Evolutionary conservation across 2,329 filamentous ascomycete genomes (phyloP).

Genomic region (Xylariaceae sp.): DNA sequence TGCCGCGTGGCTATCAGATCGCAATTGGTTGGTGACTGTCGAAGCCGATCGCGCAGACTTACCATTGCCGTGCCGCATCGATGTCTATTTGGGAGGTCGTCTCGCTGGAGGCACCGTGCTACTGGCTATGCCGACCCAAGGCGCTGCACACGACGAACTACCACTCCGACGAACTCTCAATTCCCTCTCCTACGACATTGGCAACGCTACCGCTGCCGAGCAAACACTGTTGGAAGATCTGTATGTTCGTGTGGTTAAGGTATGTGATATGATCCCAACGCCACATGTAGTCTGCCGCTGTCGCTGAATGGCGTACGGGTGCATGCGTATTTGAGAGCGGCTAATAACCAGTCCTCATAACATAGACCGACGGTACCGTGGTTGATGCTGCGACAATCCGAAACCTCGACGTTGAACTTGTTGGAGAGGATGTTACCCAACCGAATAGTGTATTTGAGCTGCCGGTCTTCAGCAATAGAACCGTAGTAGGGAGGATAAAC

Average conservation of each 20-base stretch:
- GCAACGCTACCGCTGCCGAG: conserved; percentile 7
- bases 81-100: conserved; percentile 29
- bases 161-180: conserved; percentile 24
- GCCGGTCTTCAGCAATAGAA: conserved; percentile 18
- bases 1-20: not conserved
- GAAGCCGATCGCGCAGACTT: conserved; percentile 36
- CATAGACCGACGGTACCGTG: conserved; percentile 13
- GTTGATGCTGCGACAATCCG: conserved; percentile 11
- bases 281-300: conserved; percentile 2
- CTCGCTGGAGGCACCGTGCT: conserved; percentile 33
- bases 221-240: conserved; percentile 13
- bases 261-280: no score
- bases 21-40: conserved; percentile 36
- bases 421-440: conserved; percentile 12
- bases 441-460: conserved; percentile 16
- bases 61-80: conserved; percentile 35
- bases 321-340: conserved; percentile 1
- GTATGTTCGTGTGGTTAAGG: conserved; percentile 16
- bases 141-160: conserved; percentile 31
- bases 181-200: conserved; percentile 2
- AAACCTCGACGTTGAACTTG: conserved; percentile 17
- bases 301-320: not conserved
- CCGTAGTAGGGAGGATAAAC: no score
- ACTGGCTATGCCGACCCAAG: conserved; percentile 35
- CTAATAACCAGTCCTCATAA: conserved; percentile 2